Conservation (phyloP, 2,329 filamentous ascomycete species). For the Colletotrichum simmondsii region DNA sequence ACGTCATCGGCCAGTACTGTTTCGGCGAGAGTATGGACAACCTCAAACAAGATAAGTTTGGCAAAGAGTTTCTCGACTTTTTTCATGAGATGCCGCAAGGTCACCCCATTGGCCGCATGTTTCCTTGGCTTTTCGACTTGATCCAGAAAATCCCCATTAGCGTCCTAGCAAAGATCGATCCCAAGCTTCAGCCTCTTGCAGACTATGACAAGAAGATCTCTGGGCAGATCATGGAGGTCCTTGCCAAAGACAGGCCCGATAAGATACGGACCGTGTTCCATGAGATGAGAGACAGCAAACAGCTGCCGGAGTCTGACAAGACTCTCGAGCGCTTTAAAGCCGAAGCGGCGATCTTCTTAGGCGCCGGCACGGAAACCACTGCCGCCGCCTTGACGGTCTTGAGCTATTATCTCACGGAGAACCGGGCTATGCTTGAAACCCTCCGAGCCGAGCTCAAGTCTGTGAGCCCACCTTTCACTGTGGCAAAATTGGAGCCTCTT, state of each 20-base stretch:
- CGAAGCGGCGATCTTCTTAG: conserved; percentile 50
- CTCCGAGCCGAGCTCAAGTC: conserved; percentile 43
- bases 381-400: conserved; percentile 44
- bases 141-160: conserved; percentile 33
- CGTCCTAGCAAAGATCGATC: conserved; percentile 30
- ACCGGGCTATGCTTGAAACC: conserved; percentile 39
- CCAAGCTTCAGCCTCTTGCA: conserved; percentile 29
- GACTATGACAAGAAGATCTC: conserved; percentile 30
- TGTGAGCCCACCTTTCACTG: conserved; percentile 41
- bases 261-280: conserved; percentile 45
- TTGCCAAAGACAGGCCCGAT: background rate
- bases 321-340: conserved; percentile 35
- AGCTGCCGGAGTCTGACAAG: conserved; percentile 32
- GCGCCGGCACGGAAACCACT: conserved; percentile 65
- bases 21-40: conserved; percentile 38
- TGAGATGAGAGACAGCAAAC: conserved; percentile 41
- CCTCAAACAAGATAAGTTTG: conserved; percentile 38
- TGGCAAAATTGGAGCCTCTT: conserved; percentile 20
- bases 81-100: conserved; percentile 36
- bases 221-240: conserved; percentile 25
- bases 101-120: conserved; percentile 32
- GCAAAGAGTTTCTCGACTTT: conserved; percentile 45
- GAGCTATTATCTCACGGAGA: conserved; percentile 42
- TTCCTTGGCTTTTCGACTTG: conserved; percentile 36
- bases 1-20: conserved; percentile 49